Conservation (phyloP, 2,329 filamentous ascomycete species). For the Colletotrichum liriopes region DNA sequence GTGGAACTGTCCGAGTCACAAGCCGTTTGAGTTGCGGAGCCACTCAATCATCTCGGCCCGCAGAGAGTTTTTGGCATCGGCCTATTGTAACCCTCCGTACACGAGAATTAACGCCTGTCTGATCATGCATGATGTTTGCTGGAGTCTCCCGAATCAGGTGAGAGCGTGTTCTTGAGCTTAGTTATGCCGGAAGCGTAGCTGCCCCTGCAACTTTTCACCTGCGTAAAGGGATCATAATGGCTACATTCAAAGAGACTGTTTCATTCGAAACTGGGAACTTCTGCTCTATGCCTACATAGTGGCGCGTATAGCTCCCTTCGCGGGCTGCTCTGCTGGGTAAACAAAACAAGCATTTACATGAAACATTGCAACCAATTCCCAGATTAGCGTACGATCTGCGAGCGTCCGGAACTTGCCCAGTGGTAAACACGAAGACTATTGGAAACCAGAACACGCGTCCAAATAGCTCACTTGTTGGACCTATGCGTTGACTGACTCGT, state of each 20-base stretch:
- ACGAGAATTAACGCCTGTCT: neutral
- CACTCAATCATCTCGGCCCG: neutral
- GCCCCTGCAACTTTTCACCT: neutral
- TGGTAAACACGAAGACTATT: neutral
- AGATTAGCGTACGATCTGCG: neutral
- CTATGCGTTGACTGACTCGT: constrained; percentile 8
- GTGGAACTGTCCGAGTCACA: constrained; percentile 23
- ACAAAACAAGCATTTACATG: neutral
- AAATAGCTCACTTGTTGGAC: neutral
- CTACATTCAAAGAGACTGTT: neutral
- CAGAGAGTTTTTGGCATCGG: neutral
- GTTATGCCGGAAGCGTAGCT: neutral
- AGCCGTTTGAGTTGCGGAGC: no score
- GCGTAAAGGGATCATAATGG: neutral
- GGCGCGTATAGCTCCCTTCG: neutral
- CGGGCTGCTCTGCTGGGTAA: neutral
- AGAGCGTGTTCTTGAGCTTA: constrained; percentile 12
- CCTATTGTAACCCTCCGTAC: neutral
- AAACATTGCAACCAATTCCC: neutral
- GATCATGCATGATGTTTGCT: constrained; percentile 9
- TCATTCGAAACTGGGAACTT: neutral
- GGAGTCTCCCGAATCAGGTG: neutral
- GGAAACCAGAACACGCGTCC: neutral
- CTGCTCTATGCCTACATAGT: neutral
- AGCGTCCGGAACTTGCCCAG: neutral